Base-by-base conservation (phyloP, 1,284 basidiomycete genomes). In the Phellopilus nigrolimitatus region DNA sequence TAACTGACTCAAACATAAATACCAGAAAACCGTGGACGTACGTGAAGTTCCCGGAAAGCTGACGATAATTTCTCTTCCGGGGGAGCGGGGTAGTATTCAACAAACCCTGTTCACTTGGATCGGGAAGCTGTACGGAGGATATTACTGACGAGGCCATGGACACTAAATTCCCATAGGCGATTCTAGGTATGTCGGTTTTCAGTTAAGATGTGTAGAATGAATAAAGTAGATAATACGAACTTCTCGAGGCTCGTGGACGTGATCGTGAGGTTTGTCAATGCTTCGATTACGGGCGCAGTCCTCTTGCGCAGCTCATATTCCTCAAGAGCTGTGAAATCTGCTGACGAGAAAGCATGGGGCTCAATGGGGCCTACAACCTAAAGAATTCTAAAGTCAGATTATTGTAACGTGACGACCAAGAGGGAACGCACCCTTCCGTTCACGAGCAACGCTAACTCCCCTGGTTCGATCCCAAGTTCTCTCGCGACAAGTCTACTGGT, bases 391-490 rank as follows among this genome's bases (percentile, higher is more conserved):
- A 43, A 36, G 51, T 47, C 12, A 54, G 10, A 43, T 17, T 24
- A 51, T 17, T 13, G 34, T 13, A 28, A 39, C 21, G 12, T 34
- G 34, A 37, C 3, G 15, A 7, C 4, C 6, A 49, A 46, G 24
- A 0, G 37, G 27, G 17, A 64, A 61, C 78, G 62, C 62, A 93
- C 91, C 28, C 93, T 74, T 33, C 93, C 93, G 59, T 95, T 95
- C 45, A 90, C 70, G 33, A 94, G 59, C 17, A 97, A 53, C 1
- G 75, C 85, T 13, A 73, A 71, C 51, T 82, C 67, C 0, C 84
- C 82, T 1, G 78, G 74, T 9, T 66, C 59, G 31, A 94, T 59
- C 1, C 75, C 75, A 1, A 93, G 60, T 39, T 76, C 73, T 19
- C 74, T 68, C 3, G 69, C 68, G 21, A 86, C 59, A 25, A 78